Evolutionary conservation across 2,329 filamentous ascomycete genomes (phyloP).

Genomic region (Colletotrichum destructivum): DNA sequence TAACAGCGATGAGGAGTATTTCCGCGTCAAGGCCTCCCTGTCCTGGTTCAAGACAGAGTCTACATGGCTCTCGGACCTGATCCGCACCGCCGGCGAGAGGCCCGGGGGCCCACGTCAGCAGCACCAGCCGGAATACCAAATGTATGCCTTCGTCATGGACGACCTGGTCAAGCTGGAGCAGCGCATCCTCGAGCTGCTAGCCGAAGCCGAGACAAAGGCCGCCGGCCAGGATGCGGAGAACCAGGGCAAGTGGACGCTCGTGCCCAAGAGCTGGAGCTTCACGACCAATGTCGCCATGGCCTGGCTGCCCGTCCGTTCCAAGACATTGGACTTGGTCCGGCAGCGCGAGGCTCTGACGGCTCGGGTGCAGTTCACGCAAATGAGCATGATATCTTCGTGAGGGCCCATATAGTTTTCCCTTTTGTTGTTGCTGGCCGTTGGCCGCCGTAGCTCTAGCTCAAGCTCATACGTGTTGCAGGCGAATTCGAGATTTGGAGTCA

Average conservation of each 20-base stretch:
- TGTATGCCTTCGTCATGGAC: constrained; percentile 65
- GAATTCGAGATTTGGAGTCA: constrained; percentile 54
- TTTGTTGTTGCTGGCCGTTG: not conserved
- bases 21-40: constrained; percentile 62
- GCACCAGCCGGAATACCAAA: constrained; percentile 58
- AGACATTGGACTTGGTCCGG: constrained; percentile 61
- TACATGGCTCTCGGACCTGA: constrained; percentile 60
- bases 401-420: constrained; percentile 26
- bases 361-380: constrained; percentile 64
- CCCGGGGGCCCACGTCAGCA: constrained; percentile 18
- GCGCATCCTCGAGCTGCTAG: constrained; percentile 60
- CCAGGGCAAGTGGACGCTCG: constrained; percentile 54
- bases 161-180: constrained; percentile 60
- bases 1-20: constrained; percentile 63
- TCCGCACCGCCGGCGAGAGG: constrained; percentile 48
- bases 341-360: constrained; percentile 62
- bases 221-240: constrained; percentile 43
- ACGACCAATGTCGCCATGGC: constrained; percentile 60
- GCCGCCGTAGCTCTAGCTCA: too few relatives aligned
- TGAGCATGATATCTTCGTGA: constrained; percentile 63
- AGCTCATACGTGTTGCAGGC: constrained; percentile 42
- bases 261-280: constrained; percentile 55
- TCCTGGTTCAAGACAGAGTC: constrained; percentile 67
- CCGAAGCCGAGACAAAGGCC: constrained; percentile 57
- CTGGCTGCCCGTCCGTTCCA: constrained; percentile 61